Evolutionary conservation across 805 yeast species (phyloP).

Genomic region (Priceomyces fermenticarens): DNA sequence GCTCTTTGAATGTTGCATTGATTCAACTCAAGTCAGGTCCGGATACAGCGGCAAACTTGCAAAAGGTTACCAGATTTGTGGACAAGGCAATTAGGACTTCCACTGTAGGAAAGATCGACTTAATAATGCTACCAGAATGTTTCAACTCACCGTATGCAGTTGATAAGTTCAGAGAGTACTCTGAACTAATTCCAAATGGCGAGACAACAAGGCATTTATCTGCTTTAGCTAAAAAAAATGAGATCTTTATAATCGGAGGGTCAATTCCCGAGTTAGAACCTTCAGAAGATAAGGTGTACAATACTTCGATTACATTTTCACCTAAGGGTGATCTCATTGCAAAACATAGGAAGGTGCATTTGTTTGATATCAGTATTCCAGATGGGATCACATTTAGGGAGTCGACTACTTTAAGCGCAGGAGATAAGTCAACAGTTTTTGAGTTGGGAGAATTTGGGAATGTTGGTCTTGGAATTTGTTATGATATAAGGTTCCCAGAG

Average conservation of each 20-base stretch:
- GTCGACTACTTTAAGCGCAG: conserved; percentile 70
- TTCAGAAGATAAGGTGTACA: conserved; percentile 49
- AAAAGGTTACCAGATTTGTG: conserved; percentile 62
- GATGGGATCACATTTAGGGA: conserved; percentile 88
- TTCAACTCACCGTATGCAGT: conserved; percentile 95
- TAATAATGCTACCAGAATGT: conserved; percentile 90
- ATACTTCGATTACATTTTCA: conserved; percentile 77
- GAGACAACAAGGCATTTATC: conserved; percentile 62
- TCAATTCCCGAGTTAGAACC: conserved; percentile 77
- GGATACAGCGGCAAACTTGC: conserved; percentile 75
- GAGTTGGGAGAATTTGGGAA: conserved; percentile 61
- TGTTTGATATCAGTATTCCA: conserved; percentile 88
- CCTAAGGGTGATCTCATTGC: conserved; percentile 76
- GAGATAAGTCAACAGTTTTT: conserved; percentile 77
- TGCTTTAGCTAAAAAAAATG: conserved; percentile 59
- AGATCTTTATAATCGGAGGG: conserved; percentile 79
- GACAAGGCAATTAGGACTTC: conserved; percentile 51
- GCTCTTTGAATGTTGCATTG: conserved; percentile 73
- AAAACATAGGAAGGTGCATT: conserved; percentile 80
- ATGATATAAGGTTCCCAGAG: conserved; percentile 80
- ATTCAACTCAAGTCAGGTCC: conserved; percentile 80
- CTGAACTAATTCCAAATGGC: conserved; percentile 81
- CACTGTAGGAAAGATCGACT: conserved; percentile 45
- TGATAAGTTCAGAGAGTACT: conserved; percentile 78
- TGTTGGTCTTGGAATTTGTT: conserved; percentile 84